These are phyloP conservation scores for Nakaseomyces kungkrabaensis DNA, from an alignment of 1,139 yeast species.

Conservation along the genomic window DNA sequence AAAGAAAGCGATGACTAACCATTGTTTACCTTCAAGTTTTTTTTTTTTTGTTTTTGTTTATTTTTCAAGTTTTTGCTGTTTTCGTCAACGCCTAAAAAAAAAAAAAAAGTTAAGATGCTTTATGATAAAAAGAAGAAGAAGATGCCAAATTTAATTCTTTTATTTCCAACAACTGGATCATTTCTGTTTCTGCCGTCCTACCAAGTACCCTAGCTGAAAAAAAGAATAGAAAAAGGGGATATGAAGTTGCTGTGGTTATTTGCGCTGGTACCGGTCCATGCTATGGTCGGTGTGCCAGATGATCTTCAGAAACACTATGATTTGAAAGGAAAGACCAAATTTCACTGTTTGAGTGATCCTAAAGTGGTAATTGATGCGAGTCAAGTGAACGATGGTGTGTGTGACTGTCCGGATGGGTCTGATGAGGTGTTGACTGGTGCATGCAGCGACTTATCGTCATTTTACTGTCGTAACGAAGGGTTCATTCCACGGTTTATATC, in stretches of 20 bases:
- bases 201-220: too few species aligned
- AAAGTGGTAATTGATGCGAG: slow-evolving; percentile 46
- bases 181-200: too few species aligned
- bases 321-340: slow-evolving; percentile 33
- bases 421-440: slow-evolving; percentile 97
- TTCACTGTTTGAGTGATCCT: slow-evolving; percentile 65
- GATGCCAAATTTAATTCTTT: too few species aligned
- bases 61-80: neutral
- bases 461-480: slow-evolving; percentile 74
- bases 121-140: too few species aligned
- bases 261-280: neutral
- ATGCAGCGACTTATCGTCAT: slow-evolving; percentile 41
- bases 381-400: slow-evolving; percentile 76
- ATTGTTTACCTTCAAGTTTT: neutral
- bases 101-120: too few species aligned
- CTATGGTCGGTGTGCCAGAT: slow-evolving; percentile 14
- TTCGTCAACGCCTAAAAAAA: neutral
- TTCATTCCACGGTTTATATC: slow-evolving; percentile 48
- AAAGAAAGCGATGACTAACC: neutral
- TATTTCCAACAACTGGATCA: too few species aligned
- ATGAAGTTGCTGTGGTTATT: neutral
- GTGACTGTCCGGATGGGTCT: slow-evolving; percentile 97
- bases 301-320: neutral
- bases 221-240: neutral
- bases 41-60: neutral